phyloP scores from a whole-genome alignment of 2,329 filamentous ascomycete genomes.

The Scedosporium dehoogii region DNA sequence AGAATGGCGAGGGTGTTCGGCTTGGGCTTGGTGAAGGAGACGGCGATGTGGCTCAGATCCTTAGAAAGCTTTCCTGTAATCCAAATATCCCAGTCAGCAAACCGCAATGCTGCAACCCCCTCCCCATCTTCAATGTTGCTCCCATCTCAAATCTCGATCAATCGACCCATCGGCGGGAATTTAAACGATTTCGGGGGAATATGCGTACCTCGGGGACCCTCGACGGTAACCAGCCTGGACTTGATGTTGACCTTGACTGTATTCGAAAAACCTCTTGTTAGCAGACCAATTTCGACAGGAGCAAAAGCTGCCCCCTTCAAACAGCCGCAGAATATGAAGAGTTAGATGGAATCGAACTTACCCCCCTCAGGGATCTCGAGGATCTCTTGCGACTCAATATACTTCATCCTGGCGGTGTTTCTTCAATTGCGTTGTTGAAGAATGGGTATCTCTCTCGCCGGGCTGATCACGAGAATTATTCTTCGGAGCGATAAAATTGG shows the following conservation, averaged over 20 bases:
- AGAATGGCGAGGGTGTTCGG: conserved; percentile 88
- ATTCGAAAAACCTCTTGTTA: conserved; percentile 17
- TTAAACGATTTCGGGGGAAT: not conserved
- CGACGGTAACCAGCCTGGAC: conserved; percentile 91
- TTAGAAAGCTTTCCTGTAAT: conserved; percentile 80
- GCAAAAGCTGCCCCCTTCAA: not conserved
- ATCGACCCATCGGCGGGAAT: not conserved
- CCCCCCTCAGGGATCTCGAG: conserved; percentile 94
- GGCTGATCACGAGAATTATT: conserved; percentile 24
- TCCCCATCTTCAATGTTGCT: conserved; percentile 7
- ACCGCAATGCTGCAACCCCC: not conserved
- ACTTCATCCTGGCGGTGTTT: conserved; percentile 79
- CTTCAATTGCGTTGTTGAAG: conserved; percentile 11
- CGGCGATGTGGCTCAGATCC: conserved; percentile 91
- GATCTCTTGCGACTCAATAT: conserved; percentile 97
- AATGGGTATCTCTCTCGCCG: conserved; percentile 26
- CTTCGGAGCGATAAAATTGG: conserved; percentile 15
- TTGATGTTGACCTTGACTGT: conserved; percentile 97
- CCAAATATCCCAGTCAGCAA: conserved; percentile 1
- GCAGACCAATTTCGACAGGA: conserved; percentile 11
- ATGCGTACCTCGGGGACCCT: conserved; percentile 77
- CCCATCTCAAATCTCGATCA: not conserved
- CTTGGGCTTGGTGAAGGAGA: conserved; percentile 86
- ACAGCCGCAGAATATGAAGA: not conserved
- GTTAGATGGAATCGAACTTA: conserved; percentile 41